Percentiles rank a stretch among this genome's conserved stretches.
phyloP scores from a whole-genome alignment of 2,329 filamentous ascomycete species.

The Leptographium radiaticola region DNA sequence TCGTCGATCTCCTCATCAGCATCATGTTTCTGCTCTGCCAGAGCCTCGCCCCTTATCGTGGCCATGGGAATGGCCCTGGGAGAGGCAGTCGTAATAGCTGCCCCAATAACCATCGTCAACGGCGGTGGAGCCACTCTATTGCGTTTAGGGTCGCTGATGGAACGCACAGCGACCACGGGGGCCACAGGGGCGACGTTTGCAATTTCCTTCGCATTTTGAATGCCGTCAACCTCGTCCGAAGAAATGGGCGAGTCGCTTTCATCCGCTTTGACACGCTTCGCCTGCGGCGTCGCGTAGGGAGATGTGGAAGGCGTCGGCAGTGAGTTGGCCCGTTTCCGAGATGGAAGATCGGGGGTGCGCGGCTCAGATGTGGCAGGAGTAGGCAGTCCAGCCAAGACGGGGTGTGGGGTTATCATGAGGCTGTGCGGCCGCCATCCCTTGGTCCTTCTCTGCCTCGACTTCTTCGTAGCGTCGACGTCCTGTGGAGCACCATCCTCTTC shows the following conservation, averaged over 20 bases:
- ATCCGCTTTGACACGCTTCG: constrained; percentile 8
- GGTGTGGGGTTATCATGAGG: constrained; percentile 21
- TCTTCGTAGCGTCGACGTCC: constrained; percentile 5
- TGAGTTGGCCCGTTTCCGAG: constrained; percentile 32
- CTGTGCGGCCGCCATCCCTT: constrained; percentile 32
- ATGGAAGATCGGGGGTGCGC: constrained; percentile 18
- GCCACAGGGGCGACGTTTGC: background rate
- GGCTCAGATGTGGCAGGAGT: constrained; percentile 22
- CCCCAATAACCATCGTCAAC: constrained; percentile 4
- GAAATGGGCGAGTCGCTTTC: background rate
- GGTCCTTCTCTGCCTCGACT: constrained; percentile 17
- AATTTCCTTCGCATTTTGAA: background rate
- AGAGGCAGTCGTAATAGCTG: constrained; percentile 5
- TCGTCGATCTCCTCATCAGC: constrained; percentile 35
- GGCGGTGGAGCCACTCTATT: background rate
- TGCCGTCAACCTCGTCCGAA: background rate
- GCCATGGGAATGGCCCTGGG: constrained; percentile 1
- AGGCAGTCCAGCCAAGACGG: constrained; percentile 17
- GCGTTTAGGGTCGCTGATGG: background rate
- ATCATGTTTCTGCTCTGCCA: constrained; percentile 42
- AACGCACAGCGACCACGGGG: too few relatives aligned
- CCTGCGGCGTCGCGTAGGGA: constrained; percentile 12
- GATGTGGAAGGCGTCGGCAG: constrained; percentile 27
- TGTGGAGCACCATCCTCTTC: constrained; percentile 38
- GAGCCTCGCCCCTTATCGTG: constrained; percentile 14